Base-by-base conservation (phyloP, 148 eudicot genomes). In the Rhododendron simsii region DNA sequence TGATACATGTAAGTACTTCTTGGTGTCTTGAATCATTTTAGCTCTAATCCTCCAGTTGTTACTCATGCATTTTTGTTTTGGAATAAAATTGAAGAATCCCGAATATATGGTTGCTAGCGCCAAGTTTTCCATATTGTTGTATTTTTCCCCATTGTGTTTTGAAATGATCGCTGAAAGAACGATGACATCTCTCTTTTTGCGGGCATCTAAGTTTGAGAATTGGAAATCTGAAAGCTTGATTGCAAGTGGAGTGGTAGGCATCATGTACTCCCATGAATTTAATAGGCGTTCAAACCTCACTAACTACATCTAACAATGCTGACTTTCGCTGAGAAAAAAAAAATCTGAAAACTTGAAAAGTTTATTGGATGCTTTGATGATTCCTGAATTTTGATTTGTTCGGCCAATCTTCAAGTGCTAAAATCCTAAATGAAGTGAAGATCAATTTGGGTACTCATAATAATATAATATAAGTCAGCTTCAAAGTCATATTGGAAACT, bases 1-100 rank as follows among this genome's bases (percentile, higher is more conserved):
- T 98, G 84, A 94, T 98, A 90, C 99, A 98, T 90, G 99, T 98
- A 95, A 95, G 98, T 93, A 71, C 23, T 85, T 74, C 76, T 80
- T 78, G 48, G 35, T 75, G 50, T 39, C 69, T n/a, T 69, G 28
- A 63, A 63, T 23, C 28, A 63, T 63, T 61, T 61, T 61, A 21
- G 12, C 45, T 74, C 47, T 15, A 16, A 5, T 74, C 21, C 44
- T 35, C 47, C 47, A 16, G 39, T 35, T 15, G 44, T 37, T 37
- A 5, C 21, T 39, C 18, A 14, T 37, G 78, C 78, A 74, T 74
- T 35, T 74, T 74, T 74, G 18, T 18, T 76, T 18, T 20, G 44
- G 80, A 76, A 39, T 39, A 26, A 76, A 37, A 76, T 76, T 39
- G 18, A 74, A 15, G 80, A 39, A 44, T 76, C 80, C n/a, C 39